Evolutionary conservation across 108 stramenopile genomes (phyloP).

Genomic region (Craspedostauros australis): DNA sequence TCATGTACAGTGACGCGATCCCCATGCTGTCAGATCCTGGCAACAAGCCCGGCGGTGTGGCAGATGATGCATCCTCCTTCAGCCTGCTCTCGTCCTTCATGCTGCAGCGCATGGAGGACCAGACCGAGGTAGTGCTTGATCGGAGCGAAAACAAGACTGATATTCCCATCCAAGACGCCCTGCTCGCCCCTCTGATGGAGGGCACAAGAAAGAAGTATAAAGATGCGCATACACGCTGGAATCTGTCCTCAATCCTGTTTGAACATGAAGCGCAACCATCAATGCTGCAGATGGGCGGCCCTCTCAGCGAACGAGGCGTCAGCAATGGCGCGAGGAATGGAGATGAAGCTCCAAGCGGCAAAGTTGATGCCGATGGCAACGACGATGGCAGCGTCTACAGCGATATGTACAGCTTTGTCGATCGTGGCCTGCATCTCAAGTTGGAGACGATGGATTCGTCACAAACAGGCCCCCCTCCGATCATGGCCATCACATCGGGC

Average conservation of each 20-base stretch:
- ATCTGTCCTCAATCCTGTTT: slow-evolving; percentile 31
- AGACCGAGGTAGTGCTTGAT: slow-evolving; percentile 28
- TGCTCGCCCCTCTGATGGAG: background rate
- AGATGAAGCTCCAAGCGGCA: slow-evolving; percentile 1
- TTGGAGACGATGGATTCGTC: background rate
- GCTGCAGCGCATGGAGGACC: slow-evolving; percentile 65
- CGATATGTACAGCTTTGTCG: slow-evolving; percentile 74
- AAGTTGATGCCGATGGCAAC: slow-evolving; percentile 3
- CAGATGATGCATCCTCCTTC: slow-evolving; percentile 24
- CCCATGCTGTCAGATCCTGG: slow-evolving; percentile 18
- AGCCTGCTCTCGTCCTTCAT: slow-evolving; percentile 51
- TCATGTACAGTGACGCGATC: slow-evolving; percentile 33
- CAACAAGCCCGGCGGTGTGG: background rate
- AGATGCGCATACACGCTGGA: slow-evolving; percentile 70
- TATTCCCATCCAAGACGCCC: slow-evolving; percentile 1
- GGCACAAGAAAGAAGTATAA: slow-evolving; percentile 12
- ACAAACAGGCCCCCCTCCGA: slow-evolving; percentile 39
- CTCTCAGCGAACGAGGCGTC: background rate
- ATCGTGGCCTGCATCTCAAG: slow-evolving; percentile 14
- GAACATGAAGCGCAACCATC: no score
- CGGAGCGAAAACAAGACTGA: background rate
- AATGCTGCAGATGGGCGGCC: slow-evolving; percentile 11
- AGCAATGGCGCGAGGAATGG: slow-evolving; percentile 3
- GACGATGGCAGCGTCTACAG: slow-evolving; percentile 50
- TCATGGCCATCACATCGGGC: slow-evolving; percentile 40